Evolutionary conservation across 805 yeast species (phyloP).

Genomic region (Isabelozyma pseudorhagii): DNA sequence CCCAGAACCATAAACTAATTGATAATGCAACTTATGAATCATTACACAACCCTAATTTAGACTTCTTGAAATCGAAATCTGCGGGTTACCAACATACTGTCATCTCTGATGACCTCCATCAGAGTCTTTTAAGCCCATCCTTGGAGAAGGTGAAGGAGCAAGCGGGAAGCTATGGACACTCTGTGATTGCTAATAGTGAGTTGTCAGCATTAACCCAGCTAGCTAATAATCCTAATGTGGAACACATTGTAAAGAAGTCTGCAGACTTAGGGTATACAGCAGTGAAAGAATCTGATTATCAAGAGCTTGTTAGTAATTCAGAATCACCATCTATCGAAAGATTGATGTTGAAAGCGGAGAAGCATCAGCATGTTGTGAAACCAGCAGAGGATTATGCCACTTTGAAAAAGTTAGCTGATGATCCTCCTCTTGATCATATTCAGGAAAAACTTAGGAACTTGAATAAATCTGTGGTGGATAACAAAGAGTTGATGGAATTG

Average conservation of each 20-base stretch:
- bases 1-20: constrained; percentile 7
- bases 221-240: constrained; percentile 16
- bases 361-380: constrained; percentile 6
- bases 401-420: constrained; percentile 15
- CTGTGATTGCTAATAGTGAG: constrained; percentile 4
- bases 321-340: constrained; percentile 9
- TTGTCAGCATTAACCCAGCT: not conserved
- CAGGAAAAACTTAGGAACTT: constrained; percentile 6
- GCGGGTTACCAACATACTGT: constrained; percentile 9
- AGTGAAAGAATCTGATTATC: constrained; percentile 1
- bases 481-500: not conserved
- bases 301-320: constrained; percentile 2
- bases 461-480: not conserved
- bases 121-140: constrained; percentile 18
- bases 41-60: constrained; percentile 20
- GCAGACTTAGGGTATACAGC: constrained; percentile 8
- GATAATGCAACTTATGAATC: constrained; percentile 2
- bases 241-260: constrained; percentile 13
- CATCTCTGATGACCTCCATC: constrained; percentile 2
- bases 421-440: constrained; percentile 19
- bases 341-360: constrained; percentile 4
- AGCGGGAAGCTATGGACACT: constrained; percentile 18
- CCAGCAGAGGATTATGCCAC: constrained; percentile 1
- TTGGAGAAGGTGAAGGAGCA: constrained; percentile 28
- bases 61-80: constrained; percentile 24